Evolutionary conservation across 148 eudicot genomes (phyloP), one percentile per base, ranked within the genome.

Genomic region (Hydrangea macrophylla): DNA sequence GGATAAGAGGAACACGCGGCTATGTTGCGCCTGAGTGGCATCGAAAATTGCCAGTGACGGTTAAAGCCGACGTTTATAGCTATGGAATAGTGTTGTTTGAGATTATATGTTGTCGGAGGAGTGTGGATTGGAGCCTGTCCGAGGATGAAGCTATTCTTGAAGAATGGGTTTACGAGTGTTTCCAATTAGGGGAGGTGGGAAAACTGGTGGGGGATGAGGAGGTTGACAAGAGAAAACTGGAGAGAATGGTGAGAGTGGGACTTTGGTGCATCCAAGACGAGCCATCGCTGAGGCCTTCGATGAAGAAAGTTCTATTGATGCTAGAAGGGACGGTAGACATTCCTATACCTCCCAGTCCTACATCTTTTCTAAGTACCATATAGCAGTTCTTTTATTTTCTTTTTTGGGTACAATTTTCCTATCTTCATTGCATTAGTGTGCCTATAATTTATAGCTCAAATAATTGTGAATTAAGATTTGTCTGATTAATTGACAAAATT

Each of bases 21-120:
- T 65, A 65, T 8, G 69, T 65, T 11, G 58, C 58, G 3, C 58
- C 69, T 2, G 69, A 51, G 58, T 65, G 69, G 69, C 69, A 65
- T 51, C 58, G 58, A 0, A 50, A 32, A 9, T 20, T 30, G 7
- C 58, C 44, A 0, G 33, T 51, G 9, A 65, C 69, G 2, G 44
- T 32, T 9, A 65, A 65, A 51, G 69, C 30, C 6, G 69, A 65
- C 22, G 44, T 65, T 23, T 65, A 65, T 2, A 65, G 69, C 30
- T 65, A 30, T 1, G 69, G 59, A 13, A 18, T 65, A 1, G 58
- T 65, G 30, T 15, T 65, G 7, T 65, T 65, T 0, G 69, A 65
- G 69, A 65, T 65, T 30, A 32, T 65, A 20, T 65, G 69, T 3
- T 35, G 69, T 22, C 42, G 69, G 13, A 65, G 18, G 58, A 27